phyloP scores from a whole-genome alignment of 2,329 filamentous ascomycete genomes.

The Penicillium sp. region DNA sequence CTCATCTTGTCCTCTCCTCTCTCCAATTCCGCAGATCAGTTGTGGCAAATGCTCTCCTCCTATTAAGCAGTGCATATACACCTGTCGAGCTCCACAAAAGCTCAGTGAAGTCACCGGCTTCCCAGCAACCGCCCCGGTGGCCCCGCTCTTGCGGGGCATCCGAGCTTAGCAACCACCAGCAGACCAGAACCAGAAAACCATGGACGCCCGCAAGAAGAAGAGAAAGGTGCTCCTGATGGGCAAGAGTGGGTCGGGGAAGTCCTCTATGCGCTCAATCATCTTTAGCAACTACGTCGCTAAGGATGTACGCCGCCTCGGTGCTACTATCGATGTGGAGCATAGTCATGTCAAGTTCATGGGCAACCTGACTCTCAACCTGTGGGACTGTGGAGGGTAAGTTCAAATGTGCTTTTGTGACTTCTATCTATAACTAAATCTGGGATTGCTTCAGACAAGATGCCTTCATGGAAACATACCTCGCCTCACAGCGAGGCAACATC shows the following conservation, averaged over 20 bases:
- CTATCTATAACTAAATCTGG: background rate
- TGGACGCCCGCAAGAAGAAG: conserved; percentile 59
- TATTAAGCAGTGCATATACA: background rate
- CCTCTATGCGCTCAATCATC: conserved; percentile 96
- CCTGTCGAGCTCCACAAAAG: background rate
- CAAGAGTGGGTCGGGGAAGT: conserved; percentile 95
- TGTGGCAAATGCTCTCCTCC: background rate
- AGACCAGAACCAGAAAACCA: conserved; percentile 26
- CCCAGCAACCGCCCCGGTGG: conserved; percentile 14
- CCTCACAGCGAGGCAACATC: conserved; percentile 89
- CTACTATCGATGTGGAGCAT: conserved; percentile 96
- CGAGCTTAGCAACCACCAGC: conserved; percentile 15
- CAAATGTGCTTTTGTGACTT: background rate
- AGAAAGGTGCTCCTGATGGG: conserved; percentile 88
- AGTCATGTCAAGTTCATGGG: conserved; percentile 98
- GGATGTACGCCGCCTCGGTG: conserved; percentile 85
- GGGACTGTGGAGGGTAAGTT: conserved; percentile 86
- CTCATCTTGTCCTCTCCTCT: conserved; percentile 11
- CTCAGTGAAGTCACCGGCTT: conserved; percentile 9
- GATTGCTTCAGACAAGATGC: conserved; percentile 69
- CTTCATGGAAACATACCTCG: conserved; percentile 98
- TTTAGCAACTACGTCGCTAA: conserved; percentile 98
- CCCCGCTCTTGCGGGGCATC: conserved; percentile 23
- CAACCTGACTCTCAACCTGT: conserved; percentile 92
- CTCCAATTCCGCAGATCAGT: conserved; percentile 16